Percentiles rank a stretch among this genome's conserved stretches.
phyloP scores from a whole-genome alignment of 1,284 basidiomycete genomes.

The Mrakiaceae sp. region DNA sequence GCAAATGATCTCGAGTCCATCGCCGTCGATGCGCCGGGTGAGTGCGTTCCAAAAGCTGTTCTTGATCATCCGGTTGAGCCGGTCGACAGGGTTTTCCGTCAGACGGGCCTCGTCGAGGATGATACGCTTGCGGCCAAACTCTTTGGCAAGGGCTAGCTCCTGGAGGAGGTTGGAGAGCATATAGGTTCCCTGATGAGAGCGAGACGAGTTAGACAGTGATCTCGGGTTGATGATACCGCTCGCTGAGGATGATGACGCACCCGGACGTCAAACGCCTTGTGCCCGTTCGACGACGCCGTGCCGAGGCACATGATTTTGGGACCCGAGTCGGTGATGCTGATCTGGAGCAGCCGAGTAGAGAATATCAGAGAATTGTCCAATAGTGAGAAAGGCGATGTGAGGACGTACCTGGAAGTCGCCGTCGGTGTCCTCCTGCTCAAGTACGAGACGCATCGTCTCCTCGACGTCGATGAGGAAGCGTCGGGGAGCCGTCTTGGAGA shows the following conservation, averaged over 20 bases:
- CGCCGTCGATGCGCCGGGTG: slow-evolving; percentile 90
- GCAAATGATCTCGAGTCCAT: slow-evolving; percentile 91
- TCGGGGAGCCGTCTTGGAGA: slow-evolving; percentile 40
- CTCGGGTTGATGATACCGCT: neutral
- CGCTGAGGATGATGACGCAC: slow-evolving; percentile 40
- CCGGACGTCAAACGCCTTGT: slow-evolving; percentile 90
- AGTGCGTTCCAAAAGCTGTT: slow-evolving; percentile 97
- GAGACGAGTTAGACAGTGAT: neutral
- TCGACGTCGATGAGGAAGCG: slow-evolving; percentile 98
- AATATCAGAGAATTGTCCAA: neutral
- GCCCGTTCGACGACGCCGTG: slow-evolving; percentile 93
- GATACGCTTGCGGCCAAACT: slow-evolving; percentile 88
- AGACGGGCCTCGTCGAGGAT: slow-evolving; percentile 94
- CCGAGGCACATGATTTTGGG: slow-evolving; percentile 93
- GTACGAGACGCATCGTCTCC: slow-evolving; percentile 88
- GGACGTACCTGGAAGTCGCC: slow-evolving; percentile 58
- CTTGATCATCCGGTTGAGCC: slow-evolving; percentile 94
- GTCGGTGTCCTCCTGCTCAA: slow-evolving; percentile 97
- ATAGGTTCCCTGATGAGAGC: slow-evolving; percentile 66
- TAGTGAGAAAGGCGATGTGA: neutral
- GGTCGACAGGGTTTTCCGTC: slow-evolving; percentile 93
- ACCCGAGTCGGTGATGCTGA: slow-evolving; percentile 90
- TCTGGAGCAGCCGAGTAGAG: slow-evolving; percentile 43
- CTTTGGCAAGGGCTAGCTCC: slow-evolving; percentile 92
- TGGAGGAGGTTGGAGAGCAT: slow-evolving; percentile 99